Base-by-base conservation (phyloP, 2,329 filamentous ascomycete genomes). In the Colletotrichum viniferum region DNA sequence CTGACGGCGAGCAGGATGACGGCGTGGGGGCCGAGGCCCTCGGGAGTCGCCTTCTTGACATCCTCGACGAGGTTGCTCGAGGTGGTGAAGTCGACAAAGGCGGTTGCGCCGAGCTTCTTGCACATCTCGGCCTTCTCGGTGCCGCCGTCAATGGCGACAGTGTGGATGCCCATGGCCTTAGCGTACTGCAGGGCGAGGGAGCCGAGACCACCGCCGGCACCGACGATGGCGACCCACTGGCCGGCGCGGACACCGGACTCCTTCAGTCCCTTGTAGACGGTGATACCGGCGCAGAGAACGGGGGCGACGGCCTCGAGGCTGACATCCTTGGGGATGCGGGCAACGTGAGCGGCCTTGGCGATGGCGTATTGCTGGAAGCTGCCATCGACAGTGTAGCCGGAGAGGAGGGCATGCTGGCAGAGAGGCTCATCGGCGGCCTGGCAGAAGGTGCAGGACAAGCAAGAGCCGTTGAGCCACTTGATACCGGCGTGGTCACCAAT, bases 381-480 rank as follows among this genome's bases (percentile, higher is more conserved):
- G 36, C 96, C 96, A 83, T 98, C 95, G 82, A 98, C 95, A 6
- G 95, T 97, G 90, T 97, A 98, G 72, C 96, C 96, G 1, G 95
- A 97, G 55, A 98, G 91, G 43, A 90, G 87, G 30, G 94, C 92
- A 75, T 94, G 88, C 18, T 90, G 85, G 87, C 96, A 98, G 7
- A 98, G 92, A 4, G 95, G 93, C 87, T 98, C 96, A 79, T 98
- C 94, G 63, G 91, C 85, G 79, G 92, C 90, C 82, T 94, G 92
- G 88, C 96, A 98, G 90, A 95, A 98, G 79, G 92, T 90, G 87
- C 96, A 98, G 78, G 89, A 85, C 77, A 98, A 88, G 86, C 96
- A 98, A 62, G 94, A 93, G 78, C 95, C 94, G 85, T 98, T 97
- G 82, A 98, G 89, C 96, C 96, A 98, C 88, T 95, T 98, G 85